Evolutionary conservation across 192 early-diverging fungal genomes (phyloP), one percentile per base, ranked within the genome.

Genomic region (Coemansia sp.): DNA sequence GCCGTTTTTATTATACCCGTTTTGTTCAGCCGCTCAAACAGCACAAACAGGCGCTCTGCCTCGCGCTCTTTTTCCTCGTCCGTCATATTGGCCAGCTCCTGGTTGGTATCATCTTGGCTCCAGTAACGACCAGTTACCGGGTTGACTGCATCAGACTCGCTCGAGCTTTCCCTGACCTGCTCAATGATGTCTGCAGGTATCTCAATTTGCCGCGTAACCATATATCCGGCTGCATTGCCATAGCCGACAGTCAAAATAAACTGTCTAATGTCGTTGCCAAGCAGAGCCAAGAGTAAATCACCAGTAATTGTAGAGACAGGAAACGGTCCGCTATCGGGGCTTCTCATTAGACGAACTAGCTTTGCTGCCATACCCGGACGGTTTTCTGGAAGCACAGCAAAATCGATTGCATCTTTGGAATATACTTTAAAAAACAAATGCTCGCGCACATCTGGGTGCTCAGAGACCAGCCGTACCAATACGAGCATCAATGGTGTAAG

Each of bases 31-130:
- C 92, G 84, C 60, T 99, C 94, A 82, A 99, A 95, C 73, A 97
- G 83, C 1, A 94, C 94, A 83, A 98, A 88, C 69, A 99, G 68
- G 23, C 86, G 84, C 72, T 96, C 93, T 3, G 94, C 94, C 64
- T 99, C 97, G 38, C 88, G 78, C 67, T 97, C 94, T 69, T 97
- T 97, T 70, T 99, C 95, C 69, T 96, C 97, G 41, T 96, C 93
- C 2, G 93, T 97, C 93, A 99, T 93, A 12, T 86, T 83, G 6
- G 87, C 85, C 75, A 93, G 85, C 37, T 86, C 84, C 2, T 73
- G 77, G 22, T 81, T 56, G 19, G 75, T 58, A 15, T 84, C 75
- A 11, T 73, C 79, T 25, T 65, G 63, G 21, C 60, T 53, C 41
- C 84, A 49, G 57, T 87, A 84, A 59, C 89, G 86, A 3, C 97